Conservation (phyloP, 176 grass and related monocot species). For the Thinopyrum elongatum region DNA sequence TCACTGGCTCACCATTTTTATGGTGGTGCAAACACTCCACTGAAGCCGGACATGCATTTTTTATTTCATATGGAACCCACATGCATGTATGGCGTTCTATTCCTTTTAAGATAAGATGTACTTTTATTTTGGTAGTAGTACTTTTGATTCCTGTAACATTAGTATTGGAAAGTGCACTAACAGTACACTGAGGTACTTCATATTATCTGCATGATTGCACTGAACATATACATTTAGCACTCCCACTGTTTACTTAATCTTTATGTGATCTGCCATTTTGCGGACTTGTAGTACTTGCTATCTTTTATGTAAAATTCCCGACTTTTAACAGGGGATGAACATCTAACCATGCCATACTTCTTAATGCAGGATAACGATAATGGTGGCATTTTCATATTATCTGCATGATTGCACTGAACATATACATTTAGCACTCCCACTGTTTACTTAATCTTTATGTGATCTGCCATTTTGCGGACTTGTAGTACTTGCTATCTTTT, state of each 20-base stretch:
- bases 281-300: not conserved
- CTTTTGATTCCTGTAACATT: not conserved
- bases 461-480: not conserved
- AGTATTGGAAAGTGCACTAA: not conserved
- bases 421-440: not conserved
- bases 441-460: not conserved
- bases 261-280: not conserved
- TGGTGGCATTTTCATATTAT: conserved; percentile 23
- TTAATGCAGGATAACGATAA: conserved; percentile 27
- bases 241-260: not conserved
- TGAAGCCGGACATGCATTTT: not conserved
- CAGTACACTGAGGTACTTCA: not conserved
- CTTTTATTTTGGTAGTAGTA: not conserved
- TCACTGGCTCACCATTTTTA: not conserved
- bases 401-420: not conserved
- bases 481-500: not conserved
- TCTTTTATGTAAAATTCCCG: not conserved
- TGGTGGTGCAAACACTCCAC: not conserved
- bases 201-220: not conserved
- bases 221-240: not conserved
- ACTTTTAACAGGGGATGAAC: not conserved
- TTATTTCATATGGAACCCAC: not conserved
- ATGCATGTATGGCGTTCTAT: not conserved
- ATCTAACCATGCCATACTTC: not conserved
- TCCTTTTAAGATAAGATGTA: not conserved